Percentiles rank a stretch among this genome's conserved stretches.
These are phyloP conservation scores for Termitomyces eurrhizus DNA, from an alignment of 768 basidiomycete species.

Conservation along the genomic window DNA sequence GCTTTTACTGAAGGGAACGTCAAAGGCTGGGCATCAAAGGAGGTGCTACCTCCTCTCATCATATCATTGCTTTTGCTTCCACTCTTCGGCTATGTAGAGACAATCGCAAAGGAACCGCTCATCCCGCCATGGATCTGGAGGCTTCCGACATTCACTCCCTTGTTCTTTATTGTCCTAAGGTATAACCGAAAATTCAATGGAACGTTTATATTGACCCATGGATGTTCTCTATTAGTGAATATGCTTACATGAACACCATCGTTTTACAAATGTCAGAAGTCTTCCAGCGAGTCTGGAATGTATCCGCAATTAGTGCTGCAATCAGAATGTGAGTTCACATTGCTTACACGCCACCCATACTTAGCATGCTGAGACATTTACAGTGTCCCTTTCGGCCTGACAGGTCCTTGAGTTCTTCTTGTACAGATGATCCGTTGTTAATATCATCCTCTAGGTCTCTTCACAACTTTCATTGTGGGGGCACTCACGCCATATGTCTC, in stretches of 20 bases:
- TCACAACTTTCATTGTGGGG: slow-evolving; percentile 34
- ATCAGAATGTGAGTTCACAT: slow-evolving; percentile 25
- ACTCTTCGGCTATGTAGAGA: slow-evolving; percentile 29
- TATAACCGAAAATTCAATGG: background rate
- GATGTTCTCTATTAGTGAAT: slow-evolving; percentile 27
- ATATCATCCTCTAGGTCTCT: slow-evolving; percentile 15
- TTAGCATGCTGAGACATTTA: background rate
- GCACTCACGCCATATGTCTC: slow-evolving; percentile 27
- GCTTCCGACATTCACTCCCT: slow-evolving; percentile 32
- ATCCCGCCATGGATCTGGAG: slow-evolving; percentile 41
- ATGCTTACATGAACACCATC: slow-evolving; percentile 34
- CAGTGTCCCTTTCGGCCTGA: slow-evolving; percentile 37
- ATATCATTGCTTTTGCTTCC: slow-evolving; percentile 34
- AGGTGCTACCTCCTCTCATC: slow-evolving; percentile 39
- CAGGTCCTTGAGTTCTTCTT: slow-evolving; percentile 1
- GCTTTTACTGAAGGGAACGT: slow-evolving; percentile 37
- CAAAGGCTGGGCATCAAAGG: slow-evolving; percentile 41
- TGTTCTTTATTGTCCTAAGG: slow-evolving; percentile 22
- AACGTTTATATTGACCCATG: background rate
- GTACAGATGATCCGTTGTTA: too few relatives aligned
- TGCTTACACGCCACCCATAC: background rate
- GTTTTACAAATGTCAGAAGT: slow-evolving; percentile 32
- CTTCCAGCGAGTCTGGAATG: slow-evolving; percentile 37
- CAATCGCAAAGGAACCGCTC: slow-evolving; percentile 15
- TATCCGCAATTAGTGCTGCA: slow-evolving; percentile 27